A percentile compares a stretch with the other conserved stretches of the same genome.
phyloP scores from a whole-genome alignment of 495 filamentous ascomycete genomes.

The Neurospora sp. region DNA sequence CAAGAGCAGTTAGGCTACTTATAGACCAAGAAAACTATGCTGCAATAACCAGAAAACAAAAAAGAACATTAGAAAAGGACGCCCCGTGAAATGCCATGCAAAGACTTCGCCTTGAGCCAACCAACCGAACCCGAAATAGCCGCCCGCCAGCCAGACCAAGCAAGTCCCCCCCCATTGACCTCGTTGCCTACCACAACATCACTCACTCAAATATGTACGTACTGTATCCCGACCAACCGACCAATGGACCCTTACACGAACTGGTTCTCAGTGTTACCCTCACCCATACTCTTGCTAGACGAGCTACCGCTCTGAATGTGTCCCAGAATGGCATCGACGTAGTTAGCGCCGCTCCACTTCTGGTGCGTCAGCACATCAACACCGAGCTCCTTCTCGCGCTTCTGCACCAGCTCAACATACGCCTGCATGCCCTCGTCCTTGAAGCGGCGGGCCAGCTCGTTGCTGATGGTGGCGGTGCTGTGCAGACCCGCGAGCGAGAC shows the following conservation, averaged over 20 bases:
- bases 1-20: not conserved
- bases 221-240: not conserved
- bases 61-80: not conserved
- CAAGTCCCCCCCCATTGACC: not conserved
- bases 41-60: not conserved
- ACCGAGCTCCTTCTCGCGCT: constrained; percentile 80
- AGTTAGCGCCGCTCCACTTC: constrained; percentile 91
- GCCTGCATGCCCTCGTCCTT: constrained; percentile 90
- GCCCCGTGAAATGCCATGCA: not conserved
- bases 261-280: constrained; percentile 65
- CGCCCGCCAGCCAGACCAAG: not conserved
- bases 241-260: constrained; percentile 24
- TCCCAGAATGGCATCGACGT: constrained; percentile 88
- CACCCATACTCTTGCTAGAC: constrained; percentile 71
- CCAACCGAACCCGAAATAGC: not conserved
- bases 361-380: constrained; percentile 96
- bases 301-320: constrained; percentile 87
- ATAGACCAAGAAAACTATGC: not conserved
- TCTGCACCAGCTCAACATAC: constrained; percentile 84
- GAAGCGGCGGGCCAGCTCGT: constrained; percentile 71
- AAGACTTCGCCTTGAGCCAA: not conserved
- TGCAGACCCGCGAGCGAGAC: constrained; percentile 88
- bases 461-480: constrained; percentile 75
- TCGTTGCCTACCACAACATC: not conserved
- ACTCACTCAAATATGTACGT: not conserved